Base-by-base conservation (phyloP, 805 yeast species). In the Candida boleticola region DNA sequence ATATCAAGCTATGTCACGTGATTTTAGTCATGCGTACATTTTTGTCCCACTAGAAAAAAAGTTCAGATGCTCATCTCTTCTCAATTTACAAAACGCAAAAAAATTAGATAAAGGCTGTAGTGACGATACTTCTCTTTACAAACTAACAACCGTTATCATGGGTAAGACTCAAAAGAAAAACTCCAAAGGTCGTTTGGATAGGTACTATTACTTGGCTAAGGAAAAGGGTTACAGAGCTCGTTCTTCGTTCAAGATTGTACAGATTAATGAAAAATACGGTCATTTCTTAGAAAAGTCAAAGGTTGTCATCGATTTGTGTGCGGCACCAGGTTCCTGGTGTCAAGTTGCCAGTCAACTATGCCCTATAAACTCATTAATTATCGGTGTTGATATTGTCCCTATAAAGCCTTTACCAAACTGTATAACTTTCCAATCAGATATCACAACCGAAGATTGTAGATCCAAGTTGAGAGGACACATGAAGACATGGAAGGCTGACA, bases 261-360 rank as follows among this genome's bases (percentile, higher is more conserved):
- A 93, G 64, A 87, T 93, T 47, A 93, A 93, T 68, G 97, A 93
- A 61, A 93, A 93, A 63, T 93, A 81, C 73, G 97, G 97, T 27
- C 96, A 90, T 65, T 93, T 93, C 62, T 69, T 90, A 40, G 97
- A 90, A 54, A 86, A 88, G 60, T 88, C 97, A 16, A 93, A 89
- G 63, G 98, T 93, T 33, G 97, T 93, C 34, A 87, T 93, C 40
- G 99, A 93, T 77, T 74, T 93, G 54, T 93, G 99, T 83, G 98
- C 98, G 41, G 99, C 99, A 9, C 98, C 98, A 32, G 99, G 99
- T 43, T 89, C 97, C 3, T 93, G 99, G 99, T 93, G 99, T 77
- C 99, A 93, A 71, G 98, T 93, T 34, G 99, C 99, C 0, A 82
- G 96, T 1, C 86, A 89, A 47, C 66, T 89, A 41, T 89, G 98